A percentile compares a stretch with the other conserved stretches of the same genome.
These are phyloP conservation scores for Salix arbutifolia DNA, from an alignment of 345 rosid genomes.

Conservation along the genomic window DNA sequence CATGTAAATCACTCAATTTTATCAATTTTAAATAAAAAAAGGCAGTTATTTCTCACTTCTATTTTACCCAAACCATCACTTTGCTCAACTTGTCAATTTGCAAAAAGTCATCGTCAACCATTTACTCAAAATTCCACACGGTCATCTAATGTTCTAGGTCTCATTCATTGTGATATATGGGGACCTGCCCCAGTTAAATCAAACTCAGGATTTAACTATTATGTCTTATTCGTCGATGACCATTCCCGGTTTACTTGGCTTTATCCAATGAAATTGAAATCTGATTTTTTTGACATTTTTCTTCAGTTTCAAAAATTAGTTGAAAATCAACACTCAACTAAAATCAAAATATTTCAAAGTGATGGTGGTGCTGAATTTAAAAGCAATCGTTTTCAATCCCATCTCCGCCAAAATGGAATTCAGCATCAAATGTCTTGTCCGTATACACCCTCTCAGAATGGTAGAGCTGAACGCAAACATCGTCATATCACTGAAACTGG, in stretches of 20 bases:
- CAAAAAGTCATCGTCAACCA: neutral
- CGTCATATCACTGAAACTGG: neutral
- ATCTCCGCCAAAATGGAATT: neutral
- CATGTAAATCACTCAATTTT: neutral
- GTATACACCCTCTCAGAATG: neutral
- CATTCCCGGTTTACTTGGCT: neutral
- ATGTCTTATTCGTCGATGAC: neutral
- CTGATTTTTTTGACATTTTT: neutral
- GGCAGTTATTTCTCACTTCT: conserved; percentile 7
- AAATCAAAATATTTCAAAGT: neutral
- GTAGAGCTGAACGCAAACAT: neutral
- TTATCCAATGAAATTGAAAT: conserved; percentile 1
- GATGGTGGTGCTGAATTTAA: conserved; percentile 2
- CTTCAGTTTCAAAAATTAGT: neutral
- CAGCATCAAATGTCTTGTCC: conserved; percentile 1
- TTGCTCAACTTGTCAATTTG: conserved; percentile 9
- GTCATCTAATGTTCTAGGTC: neutral
- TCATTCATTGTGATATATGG: conserved; percentile 1
- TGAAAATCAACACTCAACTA: neutral
- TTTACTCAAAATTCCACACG: neutral
- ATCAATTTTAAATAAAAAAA: neutral
- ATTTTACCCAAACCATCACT: neutral
- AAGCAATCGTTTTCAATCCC: neutral
- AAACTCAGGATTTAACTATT: neutral
- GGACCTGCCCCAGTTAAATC: neutral